Conservation (phyloP, 31 red algal genomes). For the Odonthalia washingtoniensis region DNA sequence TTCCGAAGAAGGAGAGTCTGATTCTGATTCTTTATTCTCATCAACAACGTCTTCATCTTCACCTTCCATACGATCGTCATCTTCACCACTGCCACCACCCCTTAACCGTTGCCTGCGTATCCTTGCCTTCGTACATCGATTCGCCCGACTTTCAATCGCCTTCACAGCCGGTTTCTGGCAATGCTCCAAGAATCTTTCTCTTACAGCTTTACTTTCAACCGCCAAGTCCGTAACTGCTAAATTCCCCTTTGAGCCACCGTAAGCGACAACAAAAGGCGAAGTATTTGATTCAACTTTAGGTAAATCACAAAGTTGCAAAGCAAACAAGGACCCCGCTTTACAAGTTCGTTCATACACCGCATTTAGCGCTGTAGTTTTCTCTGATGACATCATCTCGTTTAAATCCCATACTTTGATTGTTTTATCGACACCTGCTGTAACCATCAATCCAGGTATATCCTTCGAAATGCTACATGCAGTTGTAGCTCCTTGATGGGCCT, state of each 20-base stretch:
- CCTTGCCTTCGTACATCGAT: no score
- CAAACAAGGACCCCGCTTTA: constrained; percentile 74
- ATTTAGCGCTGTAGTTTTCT: not conserved
- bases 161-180: constrained; percentile 11
- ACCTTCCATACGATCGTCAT: no score
- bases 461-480: constrained; percentile 60
- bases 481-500: constrained; percentile 66
- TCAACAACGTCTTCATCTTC: no score
- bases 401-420: constrained; percentile 81
- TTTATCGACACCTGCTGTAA: constrained; percentile 85
- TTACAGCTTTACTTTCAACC: constrained; percentile 63
- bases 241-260: constrained; percentile 79
- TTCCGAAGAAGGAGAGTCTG: no score
- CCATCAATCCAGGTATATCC: constrained; percentile 80
- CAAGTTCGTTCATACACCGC: constrained; percentile 54
- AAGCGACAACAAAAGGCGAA: constrained; percentile 84
- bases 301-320: constrained; percentile 60
- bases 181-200: constrained; percentile 57
- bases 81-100: no score
- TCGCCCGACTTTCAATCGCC: constrained; percentile 52
- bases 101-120: no score
- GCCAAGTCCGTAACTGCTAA: constrained; percentile 75
- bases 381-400: constrained; percentile 10
- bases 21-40: no score
- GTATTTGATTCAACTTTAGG: constrained; percentile 49